Base-by-base conservation (phyloP, 352 stramenopile genomes). In the Phytophthora tentaculata region DNA sequence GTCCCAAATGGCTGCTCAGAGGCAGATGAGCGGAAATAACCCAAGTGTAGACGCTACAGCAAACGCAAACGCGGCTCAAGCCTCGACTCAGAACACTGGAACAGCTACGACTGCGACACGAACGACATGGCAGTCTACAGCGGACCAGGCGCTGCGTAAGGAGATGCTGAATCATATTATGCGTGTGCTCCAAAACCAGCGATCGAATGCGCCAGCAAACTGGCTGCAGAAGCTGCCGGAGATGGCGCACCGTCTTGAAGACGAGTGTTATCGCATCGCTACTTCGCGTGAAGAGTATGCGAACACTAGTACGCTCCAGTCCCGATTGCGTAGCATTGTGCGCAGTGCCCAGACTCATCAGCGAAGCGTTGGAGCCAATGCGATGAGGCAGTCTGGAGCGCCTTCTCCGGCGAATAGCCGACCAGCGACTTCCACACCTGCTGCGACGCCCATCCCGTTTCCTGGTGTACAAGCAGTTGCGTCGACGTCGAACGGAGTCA, bases 221-320 rank as follows among this genome's bases (percentile, higher is more conserved):
- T 99, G 97, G 97, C 76, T 99, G 45, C 92, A 98, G 61, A 98
- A 98, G 68, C 81, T 99, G 19, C 97, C 97, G 0, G 94, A 99
- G 69, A 99, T 99, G 97, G 97, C 97, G 1, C 96, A 98, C 64
- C 89, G 97, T 48, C 80, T 99, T 41, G 97, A 99, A 72, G 97
- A 99, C 59, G 97, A 97, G 61, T 92, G 98, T 51, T 99, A 99
- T 65, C 88, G 88, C 5, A 93, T 93, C 71, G 79, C 97, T 74
- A 43, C 79, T 37, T 79, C 89, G 50, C 61, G 97, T 55, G 94
- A 98, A 52, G 96, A 98, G 49, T 99, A 99, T 65, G 96, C 96
- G 48, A 97, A 99, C 78, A 94, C 86, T 16, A 86, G 73, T 26
- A 99, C 97, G 17, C 71, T 99, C 17, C 98, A 99, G 67, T 88